Percentiles rank a stretch among this genome's conserved stretches.
phyloP scores from a whole-genome alignment of 2,329 filamentous ascomycete species.

The Neonectria hederae region DNA sequence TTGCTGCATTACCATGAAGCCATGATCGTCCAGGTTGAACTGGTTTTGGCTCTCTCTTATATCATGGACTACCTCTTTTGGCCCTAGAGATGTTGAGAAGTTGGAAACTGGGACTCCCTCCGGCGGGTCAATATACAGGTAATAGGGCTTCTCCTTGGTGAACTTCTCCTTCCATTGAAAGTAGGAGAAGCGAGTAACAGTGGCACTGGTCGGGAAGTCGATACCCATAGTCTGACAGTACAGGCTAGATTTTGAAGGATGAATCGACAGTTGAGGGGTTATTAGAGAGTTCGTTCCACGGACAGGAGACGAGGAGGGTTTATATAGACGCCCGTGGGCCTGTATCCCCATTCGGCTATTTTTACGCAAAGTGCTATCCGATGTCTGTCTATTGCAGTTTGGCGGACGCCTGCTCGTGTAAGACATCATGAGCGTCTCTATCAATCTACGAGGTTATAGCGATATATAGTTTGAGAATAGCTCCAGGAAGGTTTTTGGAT shows the following conservation, averaged over 20 bases:
- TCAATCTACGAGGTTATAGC: too few relatives aligned
- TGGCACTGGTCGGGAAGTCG: neutral
- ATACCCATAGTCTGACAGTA: neutral
- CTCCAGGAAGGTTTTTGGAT: neutral
- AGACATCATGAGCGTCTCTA: too few relatives aligned
- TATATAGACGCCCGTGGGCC: too few relatives aligned
- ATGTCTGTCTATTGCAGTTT: too few relatives aligned
- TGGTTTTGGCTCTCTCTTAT: neutral
- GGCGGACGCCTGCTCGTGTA: too few relatives aligned
- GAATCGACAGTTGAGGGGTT: too few relatives aligned
- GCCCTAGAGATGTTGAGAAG: neutral
- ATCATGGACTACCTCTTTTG: neutral
- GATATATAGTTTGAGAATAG: too few relatives aligned
- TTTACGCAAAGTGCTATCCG: too few relatives aligned
- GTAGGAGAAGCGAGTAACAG: constrained; percentile 1
- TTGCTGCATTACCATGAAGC: constrained; percentile 1
- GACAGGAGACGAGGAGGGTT: too few relatives aligned
- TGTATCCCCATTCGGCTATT: too few relatives aligned
- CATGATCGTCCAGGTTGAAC: constrained; percentile 6
- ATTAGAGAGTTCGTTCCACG: too few relatives aligned
- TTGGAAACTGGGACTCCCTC: neutral
- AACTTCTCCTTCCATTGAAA: constrained; percentile 5
- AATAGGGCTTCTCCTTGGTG: constrained; percentile 9
- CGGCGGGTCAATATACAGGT: constrained; percentile 14
- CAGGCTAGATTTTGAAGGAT: too few relatives aligned